Percentiles rank a stretch among this genome's conserved stretches.
Evolutionary conservation across 1,284 basidiomycete genomes (phyloP).

Genomic region (Heterobasidion parviporum): DNA sequence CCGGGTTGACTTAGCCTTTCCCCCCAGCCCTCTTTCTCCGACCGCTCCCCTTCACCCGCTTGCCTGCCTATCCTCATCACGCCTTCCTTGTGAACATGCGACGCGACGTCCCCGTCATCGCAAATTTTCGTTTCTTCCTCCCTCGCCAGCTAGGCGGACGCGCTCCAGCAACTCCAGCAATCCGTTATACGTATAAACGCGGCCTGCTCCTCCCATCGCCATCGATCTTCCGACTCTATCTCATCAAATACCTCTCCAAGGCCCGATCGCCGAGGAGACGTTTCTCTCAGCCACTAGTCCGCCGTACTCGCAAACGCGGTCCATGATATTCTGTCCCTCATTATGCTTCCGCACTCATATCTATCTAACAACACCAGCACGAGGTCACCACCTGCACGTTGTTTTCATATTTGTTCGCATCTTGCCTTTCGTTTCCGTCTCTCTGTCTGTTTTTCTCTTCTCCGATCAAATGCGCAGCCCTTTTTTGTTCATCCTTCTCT

Average conservation of each 20-base stretch:
- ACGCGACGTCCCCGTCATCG: not conserved
- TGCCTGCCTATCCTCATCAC: not conserved
- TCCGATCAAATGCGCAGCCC: not conserved
- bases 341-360: slow-evolving; percentile 3
- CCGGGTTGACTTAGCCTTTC: not conserved
- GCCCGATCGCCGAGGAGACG: not conserved
- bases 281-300: not conserved
- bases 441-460: slow-evolving; percentile 1
- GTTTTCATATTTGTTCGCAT: not conserved
- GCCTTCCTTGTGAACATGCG: not conserved
- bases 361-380: slow-evolving; percentile 3
- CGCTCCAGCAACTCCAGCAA: no score
- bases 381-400: slow-evolving; percentile 8
- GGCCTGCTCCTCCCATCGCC: not conserved
- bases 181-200: not conserved
- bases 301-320: not conserved
- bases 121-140: not conserved
- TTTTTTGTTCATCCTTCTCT: not conserved
- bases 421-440: not conserved
- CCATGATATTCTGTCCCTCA: not conserved
- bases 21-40: not conserved
- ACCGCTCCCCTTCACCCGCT: not conserved
- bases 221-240: slow-evolving; percentile 4
- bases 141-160: no score
- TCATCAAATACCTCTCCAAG: not conserved